Evolutionary conservation across 192 early-diverging fungal genomes (phyloP), one percentile per base, ranked within the genome.

Genomic region (Dimargaris xerosporica): DNA sequence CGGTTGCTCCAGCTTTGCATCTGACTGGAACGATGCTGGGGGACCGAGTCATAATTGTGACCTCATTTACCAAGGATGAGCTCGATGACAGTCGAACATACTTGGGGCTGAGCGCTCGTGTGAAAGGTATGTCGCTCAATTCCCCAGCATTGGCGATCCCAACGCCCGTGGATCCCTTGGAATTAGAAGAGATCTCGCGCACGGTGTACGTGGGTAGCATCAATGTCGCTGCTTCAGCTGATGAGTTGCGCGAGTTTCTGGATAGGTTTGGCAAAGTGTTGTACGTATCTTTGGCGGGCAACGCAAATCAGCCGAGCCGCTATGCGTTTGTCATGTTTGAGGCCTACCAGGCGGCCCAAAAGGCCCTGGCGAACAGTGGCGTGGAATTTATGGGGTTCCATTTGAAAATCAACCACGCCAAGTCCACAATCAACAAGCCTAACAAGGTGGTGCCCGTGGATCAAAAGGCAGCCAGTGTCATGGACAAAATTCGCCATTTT

Each of bases 271-370:
- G 88, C 0, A 80, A 80, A 3, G 80, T 88, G 5, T 76, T 79
- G 6, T 82, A 79, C 50, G 77, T 87, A 21, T 88, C 87, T 55
- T 83, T 90, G 80, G 86, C 88, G 0, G 88, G 88, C 1, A 85
- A 88, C 62, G 77, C 75, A 11, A 62, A 72, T 31, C 81, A 85
- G 67, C 73, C 75, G 0, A 83, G 79, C 21, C 48, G 88, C 16
- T 90, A 86, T 77, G 85, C 88, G 6, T 90, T 90, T 67, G 72
- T 90, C 42, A 86, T 89, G 77, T 90, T 89, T 77, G 85, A 77
- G 0, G 78, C 75, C 23, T 62, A 71, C 41, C 77, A 75, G 10
- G 72, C 65, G 4, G 81, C 82, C 7, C 73, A 79, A 46, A 66
- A 69, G 12, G 88, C 85, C 1, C 66, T 88, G 65, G 64, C 67